Conservation (phyloP, 176 grass and related monocot species). For the Triticum dicoccoides region DNA sequence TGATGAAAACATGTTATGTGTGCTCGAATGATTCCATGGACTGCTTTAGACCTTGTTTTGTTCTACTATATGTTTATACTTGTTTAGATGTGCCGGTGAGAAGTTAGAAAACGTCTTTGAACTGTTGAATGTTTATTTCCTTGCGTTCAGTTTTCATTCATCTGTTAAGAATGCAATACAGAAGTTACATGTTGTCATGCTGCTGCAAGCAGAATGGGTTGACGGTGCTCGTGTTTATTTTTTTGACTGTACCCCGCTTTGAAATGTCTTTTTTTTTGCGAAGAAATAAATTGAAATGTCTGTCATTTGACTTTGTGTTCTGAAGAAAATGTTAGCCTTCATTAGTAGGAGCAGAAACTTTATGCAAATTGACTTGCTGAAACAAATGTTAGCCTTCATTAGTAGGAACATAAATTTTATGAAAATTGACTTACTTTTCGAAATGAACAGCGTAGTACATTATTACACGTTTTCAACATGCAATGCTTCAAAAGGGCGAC, state of each 20-base stretch:
- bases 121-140: neutral
- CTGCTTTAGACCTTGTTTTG: neutral
- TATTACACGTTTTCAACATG: neutral
- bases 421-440: neutral
- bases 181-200: neutral
- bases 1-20: neutral
- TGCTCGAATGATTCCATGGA: neutral
- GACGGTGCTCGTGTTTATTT: neutral
- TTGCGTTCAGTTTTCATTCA: neutral
- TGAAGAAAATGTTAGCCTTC: neutral
- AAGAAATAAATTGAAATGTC: neutral
- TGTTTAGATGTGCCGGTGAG: neutral
- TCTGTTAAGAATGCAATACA: too few relatives aligned
- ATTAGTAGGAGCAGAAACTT: neutral
- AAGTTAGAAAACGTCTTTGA: neutral
- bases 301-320: neutral
- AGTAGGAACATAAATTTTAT: too few relatives aligned
- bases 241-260: neutral
- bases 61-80: too few relatives aligned
- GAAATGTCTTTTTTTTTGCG: neutral
- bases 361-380: too few relatives aligned
- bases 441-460: neutral
- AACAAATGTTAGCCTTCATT: too few relatives aligned
- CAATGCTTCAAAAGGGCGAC: neutral
- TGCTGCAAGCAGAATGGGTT: neutral